A percentile compares a stretch with the other conserved stretches of the same genome.
phyloP scores from a whole-genome alignment of 495 filamentous ascomycete species.

The Clavariopsis aquatica region DNA sequence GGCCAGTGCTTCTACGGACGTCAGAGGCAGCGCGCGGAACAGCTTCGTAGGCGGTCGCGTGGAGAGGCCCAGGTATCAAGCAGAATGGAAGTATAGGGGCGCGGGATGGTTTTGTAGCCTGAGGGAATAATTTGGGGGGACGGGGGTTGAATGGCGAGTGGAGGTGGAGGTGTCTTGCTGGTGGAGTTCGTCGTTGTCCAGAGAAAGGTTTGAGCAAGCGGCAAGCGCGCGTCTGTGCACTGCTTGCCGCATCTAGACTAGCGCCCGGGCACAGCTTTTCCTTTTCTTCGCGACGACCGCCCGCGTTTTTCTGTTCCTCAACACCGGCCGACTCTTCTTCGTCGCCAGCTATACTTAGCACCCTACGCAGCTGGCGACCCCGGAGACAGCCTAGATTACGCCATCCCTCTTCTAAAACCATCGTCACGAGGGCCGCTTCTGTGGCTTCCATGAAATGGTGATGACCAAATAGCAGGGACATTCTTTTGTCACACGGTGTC shows the following conservation, averaged over 20 bases:
- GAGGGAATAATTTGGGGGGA: background rate
- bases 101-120: background rate
- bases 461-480: constrained; percentile 95
- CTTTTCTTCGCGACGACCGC: constrained; percentile 36
- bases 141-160: background rate
- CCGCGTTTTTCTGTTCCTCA: constrained; percentile 50
- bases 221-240: constrained; percentile 26
- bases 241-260: background rate
- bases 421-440: constrained; percentile 85
- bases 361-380: constrained; percentile 77
- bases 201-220: constrained; percentile 17
- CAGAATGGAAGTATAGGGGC: background rate
- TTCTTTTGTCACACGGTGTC: constrained; percentile 36
- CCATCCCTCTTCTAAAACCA: constrained; percentile 92
- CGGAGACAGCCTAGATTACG: constrained; percentile 83
- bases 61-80: background rate
- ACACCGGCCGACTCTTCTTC: constrained; percentile 91
- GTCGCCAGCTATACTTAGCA: constrained; percentile 65
- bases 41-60: background rate
- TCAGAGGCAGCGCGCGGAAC: constrained; percentile 1
- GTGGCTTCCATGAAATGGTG: constrained; percentile 92
- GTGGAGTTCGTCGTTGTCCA: constrained; percentile 2
- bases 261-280: background rate
- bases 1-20: constrained; percentile 20
- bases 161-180: constrained; percentile 4